Conservation (phyloP, 257 asterid species). For the Solanum ossicruentum region DNA sequence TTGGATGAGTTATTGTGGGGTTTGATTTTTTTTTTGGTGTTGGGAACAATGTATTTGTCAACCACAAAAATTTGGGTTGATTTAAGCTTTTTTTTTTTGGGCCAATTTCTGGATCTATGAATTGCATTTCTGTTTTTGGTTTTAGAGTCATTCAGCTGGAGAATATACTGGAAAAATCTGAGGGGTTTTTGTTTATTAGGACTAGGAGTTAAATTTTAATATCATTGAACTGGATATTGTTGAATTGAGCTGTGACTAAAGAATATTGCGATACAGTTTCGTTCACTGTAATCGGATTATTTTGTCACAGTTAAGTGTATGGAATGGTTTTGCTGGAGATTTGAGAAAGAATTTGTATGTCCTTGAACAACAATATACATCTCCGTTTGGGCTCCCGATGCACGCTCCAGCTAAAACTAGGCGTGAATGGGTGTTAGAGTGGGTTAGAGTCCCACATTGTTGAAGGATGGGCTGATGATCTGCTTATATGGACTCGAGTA, state of each 20-base stretch:
- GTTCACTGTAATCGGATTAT: background rate
- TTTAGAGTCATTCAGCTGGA: background rate
- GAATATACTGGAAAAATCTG: background rate
- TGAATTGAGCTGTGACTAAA: background rate
- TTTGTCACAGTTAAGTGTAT: background rate
- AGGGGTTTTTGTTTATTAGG: background rate
- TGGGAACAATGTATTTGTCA: background rate
- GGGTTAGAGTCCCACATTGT: background rate
- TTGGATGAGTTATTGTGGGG: background rate
- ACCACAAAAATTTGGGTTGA: background rate
- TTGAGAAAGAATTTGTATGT: background rate
- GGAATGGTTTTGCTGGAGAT: background rate
- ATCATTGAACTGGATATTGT: background rate
- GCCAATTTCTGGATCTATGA: background rate
- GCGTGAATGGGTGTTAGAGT: background rate
- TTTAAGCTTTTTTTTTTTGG: background rate
- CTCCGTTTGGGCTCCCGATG: background rate
- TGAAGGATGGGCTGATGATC: background rate
- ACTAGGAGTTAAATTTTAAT: background rate
- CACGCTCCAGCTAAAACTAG: background rate
- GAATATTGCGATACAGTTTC: background rate
- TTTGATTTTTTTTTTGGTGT: background rate
- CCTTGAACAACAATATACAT: background rate
- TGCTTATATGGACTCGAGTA: background rate
- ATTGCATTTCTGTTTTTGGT: background rate